phyloP scores from a whole-genome alignment of 2,329 filamentous ascomycete genomes.

The Helotiales sp. region DNA sequence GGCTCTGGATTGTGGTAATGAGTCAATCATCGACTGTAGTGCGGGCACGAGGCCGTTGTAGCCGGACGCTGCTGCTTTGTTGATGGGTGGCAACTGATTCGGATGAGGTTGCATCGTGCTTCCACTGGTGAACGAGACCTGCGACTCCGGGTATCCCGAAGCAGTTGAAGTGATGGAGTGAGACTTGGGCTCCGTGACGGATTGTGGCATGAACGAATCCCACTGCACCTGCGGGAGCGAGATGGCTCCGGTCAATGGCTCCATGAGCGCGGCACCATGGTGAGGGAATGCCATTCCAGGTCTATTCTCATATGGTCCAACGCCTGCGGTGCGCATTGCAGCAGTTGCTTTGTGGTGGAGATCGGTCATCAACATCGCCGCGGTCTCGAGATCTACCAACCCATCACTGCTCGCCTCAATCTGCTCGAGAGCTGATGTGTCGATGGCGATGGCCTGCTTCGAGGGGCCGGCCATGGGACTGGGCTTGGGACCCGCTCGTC shows the following conservation, averaged over 20 bases:
- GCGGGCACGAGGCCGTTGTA: conserved; percentile 62
- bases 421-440: conserved; percentile 85
- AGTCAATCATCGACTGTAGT: conserved; percentile 71
- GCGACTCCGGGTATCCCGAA: conserved; percentile 69
- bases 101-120: conserved; percentile 57
- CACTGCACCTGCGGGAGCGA: conserved; percentile 85
- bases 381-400: conserved; percentile 94
- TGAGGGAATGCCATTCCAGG: conserved; percentile 71
- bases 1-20: conserved; percentile 66
- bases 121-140: conserved; percentile 60
- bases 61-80: conserved; percentile 55
- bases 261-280: conserved; percentile 70
- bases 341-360: conserved; percentile 94
- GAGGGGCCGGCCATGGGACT: conserved; percentile 63
- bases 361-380: conserved; percentile 97
- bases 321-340: conserved; percentile 59
- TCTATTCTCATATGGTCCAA: conserved; percentile 53
- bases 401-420: conserved; percentile 88
- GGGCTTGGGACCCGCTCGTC: conserved; percentile 71
- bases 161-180: conserved; percentile 70
- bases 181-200: conserved; percentile 69
- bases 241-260: conserved; percentile 75
- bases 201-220: conserved; percentile 81
- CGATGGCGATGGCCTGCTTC: conserved; percentile 78
- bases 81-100: conserved; percentile 66